Conservation (phyloP, 352 stramenopile species). For the Phytophthora pisi region DNA sequence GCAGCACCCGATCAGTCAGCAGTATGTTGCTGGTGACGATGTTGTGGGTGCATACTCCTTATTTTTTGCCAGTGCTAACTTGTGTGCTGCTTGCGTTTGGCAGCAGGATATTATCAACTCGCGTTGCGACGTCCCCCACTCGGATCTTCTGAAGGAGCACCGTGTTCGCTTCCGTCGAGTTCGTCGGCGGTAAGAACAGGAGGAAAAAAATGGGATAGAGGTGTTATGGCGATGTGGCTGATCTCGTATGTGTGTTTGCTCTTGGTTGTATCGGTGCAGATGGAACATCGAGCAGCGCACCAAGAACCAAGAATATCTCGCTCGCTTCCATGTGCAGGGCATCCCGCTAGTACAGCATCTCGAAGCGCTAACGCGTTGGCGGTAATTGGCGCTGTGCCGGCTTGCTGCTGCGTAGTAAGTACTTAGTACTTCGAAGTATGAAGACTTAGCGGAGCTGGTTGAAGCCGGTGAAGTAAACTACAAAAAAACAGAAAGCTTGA, state of each 20-base stretch:
- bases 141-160: slow-evolving; percentile 71
- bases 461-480: slow-evolving; percentile 7
- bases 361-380: slow-evolving; percentile 45
- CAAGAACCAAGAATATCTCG: slow-evolving; percentile 60
- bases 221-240: slow-evolving; percentile 1
- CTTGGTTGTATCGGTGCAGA: slow-evolving; percentile 28
- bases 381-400: slow-evolving; percentile 17
- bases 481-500: neutral
- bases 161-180: slow-evolving; percentile 61
- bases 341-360: slow-evolving; percentile 72
- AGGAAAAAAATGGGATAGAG: neutral
- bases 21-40: slow-evolving; percentile 9
- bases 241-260: slow-evolving; percentile 9
- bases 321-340: slow-evolving; percentile 65
- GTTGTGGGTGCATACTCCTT: neutral
- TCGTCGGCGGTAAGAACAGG: slow-evolving; percentile 46
- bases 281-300: slow-evolving; percentile 57
- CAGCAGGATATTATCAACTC: slow-evolving; percentile 73
- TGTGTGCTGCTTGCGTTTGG: slow-evolving; percentile 8
- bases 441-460: neutral
- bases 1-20: slow-evolving; percentile 6
- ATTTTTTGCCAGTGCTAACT: neutral
- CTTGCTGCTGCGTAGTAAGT: neutral
- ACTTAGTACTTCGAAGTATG: neutral
- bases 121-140: slow-evolving; percentile 58